These are phyloP conservation scores for Trichoderma sp. DNA, from an alignment of 2,329 filamentous ascomycete genomes.

Conservation along the genomic window DNA sequence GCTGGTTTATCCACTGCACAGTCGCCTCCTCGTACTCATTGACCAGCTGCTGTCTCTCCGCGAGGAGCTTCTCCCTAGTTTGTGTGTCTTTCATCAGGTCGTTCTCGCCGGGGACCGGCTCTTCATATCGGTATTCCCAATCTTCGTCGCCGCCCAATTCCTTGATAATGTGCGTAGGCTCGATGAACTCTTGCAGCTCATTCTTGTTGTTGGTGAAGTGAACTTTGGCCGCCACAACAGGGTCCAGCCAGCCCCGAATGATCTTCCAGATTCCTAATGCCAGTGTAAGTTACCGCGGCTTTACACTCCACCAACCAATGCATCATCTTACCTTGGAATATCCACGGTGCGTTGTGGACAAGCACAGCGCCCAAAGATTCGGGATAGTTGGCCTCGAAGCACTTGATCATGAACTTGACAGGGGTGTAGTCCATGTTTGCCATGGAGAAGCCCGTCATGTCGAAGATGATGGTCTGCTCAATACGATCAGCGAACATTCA, in stretches of 20 bases:
- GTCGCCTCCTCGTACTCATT: slow-evolving; percentile 75
- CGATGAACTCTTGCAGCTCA: slow-evolving; percentile 78
- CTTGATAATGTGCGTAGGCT: slow-evolving; percentile 69
- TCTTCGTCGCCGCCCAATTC: slow-evolving; percentile 86
- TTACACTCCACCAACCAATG: neutral
- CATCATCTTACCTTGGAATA: slow-evolving; percentile 76
- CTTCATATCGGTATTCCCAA: slow-evolving; percentile 80
- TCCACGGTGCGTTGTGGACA: slow-evolving; percentile 94
- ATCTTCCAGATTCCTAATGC: slow-evolving; percentile 85
- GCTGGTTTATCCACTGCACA: slow-evolving; percentile 67
- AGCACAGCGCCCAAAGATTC: slow-evolving; percentile 87
- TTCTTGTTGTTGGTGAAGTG: slow-evolving; percentile 84
- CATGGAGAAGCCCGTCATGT: slow-evolving; percentile 91
- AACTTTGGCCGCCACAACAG: slow-evolving; percentile 91
- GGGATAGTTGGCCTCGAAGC: slow-evolving; percentile 98
- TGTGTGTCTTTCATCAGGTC: slow-evolving; percentile 66
- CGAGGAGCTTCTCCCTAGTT: slow-evolving; percentile 64
- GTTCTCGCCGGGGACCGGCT: slow-evolving; percentile 78
- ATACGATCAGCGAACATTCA: neutral
- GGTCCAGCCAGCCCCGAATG: slow-evolving; percentile 94
- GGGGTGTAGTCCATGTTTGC: slow-evolving; percentile 98
- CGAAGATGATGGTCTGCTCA: slow-evolving; percentile 81
- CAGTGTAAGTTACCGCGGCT: neutral
- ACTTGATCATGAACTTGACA: slow-evolving; percentile 99
- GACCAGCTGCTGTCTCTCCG: slow-evolving; percentile 65